These are phyloP conservation scores for Saxophila tyrrhenica DNA, from an alignment of 495 filamentous ascomycete genomes.

Conservation along the genomic window DNA sequence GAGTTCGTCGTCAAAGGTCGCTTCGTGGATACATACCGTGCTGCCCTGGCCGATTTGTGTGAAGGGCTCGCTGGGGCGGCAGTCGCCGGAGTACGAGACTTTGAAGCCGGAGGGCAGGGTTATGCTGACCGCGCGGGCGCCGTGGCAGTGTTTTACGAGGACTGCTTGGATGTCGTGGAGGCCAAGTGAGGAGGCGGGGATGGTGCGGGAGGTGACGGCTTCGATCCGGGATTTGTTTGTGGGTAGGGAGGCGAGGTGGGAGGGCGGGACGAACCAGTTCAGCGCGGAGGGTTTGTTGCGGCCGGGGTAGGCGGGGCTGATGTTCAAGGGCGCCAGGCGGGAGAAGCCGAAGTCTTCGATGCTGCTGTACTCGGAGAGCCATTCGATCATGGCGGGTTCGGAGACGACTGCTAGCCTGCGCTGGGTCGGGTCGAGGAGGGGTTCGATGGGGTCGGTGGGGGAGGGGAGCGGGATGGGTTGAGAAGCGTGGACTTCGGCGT, in stretches of 20 bases:
- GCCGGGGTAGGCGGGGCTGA: constrained; percentile 11
- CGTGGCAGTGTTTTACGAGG: constrained; percentile 63
- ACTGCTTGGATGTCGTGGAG: constrained; percentile 46
- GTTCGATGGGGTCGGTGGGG: constrained; percentile 2
- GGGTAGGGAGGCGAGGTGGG: neutral
- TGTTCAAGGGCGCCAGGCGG: constrained; percentile 39
- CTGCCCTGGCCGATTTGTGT: constrained; percentile 57
- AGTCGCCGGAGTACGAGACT: constrained; percentile 86
- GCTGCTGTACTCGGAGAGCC: constrained; percentile 62
- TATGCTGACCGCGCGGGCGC: constrained; percentile 63
- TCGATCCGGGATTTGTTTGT: neutral
- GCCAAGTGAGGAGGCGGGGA: constrained; percentile 23
- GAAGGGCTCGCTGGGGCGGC: constrained; percentile 62
- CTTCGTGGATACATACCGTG: constrained; percentile 85
- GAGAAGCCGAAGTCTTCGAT: constrained; percentile 70
- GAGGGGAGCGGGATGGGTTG: constrained; percentile 9
- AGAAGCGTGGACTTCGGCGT: constrained; percentile 35
- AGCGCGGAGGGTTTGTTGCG: constrained; percentile 3
- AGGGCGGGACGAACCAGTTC: constrained; percentile 15
- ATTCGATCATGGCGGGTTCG: constrained; percentile 53
- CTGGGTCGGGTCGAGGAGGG: constrained; percentile 33
- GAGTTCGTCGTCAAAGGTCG: constrained; percentile 85
- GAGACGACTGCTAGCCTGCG: constrained; percentile 49
- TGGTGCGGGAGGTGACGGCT: neutral
- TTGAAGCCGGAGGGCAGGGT: constrained; percentile 64